phyloP scores from a whole-genome alignment of 2,329 filamentous ascomycete species.

The Stemphylium vesicarium region DNA sequence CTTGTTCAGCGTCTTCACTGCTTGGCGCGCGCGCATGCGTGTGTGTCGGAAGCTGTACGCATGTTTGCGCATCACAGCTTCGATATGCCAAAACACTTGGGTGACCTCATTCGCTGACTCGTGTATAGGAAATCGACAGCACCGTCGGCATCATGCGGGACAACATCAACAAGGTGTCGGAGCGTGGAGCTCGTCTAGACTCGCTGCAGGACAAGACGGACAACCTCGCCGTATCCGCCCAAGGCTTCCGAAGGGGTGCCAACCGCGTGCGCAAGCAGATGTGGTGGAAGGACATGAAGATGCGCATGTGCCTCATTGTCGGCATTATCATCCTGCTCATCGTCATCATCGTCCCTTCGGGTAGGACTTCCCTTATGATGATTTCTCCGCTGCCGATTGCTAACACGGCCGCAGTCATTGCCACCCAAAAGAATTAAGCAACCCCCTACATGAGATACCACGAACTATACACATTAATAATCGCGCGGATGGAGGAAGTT shows the following conservation, averaged over 20 bases:
- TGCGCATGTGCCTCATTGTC: conserved; percentile 93
- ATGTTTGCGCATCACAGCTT: conserved; percentile 1
- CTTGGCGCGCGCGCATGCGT: background rate
- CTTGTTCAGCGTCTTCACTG: background rate
- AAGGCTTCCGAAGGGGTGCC: conserved; percentile 94
- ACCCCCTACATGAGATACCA: conserved; percentile 32
- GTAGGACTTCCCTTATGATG: conserved; percentile 61
- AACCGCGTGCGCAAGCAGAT: conserved; percentile 93
- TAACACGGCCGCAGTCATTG: conserved; percentile 35
- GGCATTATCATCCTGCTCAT: conserved; percentile 91
- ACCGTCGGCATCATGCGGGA: conserved; percentile 94
- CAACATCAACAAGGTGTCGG: conserved; percentile 95
- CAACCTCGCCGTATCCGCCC: conserved; percentile 89
- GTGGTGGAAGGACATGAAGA: conserved; percentile 99
- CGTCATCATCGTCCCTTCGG: conserved; percentile 91
- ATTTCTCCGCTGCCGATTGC: background rate
- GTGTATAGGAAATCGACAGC: conserved; percentile 87
- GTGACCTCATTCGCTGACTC: conserved; percentile 19
- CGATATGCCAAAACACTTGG: background rate
- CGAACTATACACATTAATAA: conserved; percentile 42
- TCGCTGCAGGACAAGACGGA: conserved; percentile 91
- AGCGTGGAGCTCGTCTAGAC: conserved; percentile 89
- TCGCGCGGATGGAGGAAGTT: conserved; percentile 28
- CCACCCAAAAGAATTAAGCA: conserved; percentile 31
- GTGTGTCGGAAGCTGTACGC: background rate